phyloP scores from a whole-genome alignment of 2,329 filamentous ascomycete genomes.

The Aspergillus persii region DNA sequence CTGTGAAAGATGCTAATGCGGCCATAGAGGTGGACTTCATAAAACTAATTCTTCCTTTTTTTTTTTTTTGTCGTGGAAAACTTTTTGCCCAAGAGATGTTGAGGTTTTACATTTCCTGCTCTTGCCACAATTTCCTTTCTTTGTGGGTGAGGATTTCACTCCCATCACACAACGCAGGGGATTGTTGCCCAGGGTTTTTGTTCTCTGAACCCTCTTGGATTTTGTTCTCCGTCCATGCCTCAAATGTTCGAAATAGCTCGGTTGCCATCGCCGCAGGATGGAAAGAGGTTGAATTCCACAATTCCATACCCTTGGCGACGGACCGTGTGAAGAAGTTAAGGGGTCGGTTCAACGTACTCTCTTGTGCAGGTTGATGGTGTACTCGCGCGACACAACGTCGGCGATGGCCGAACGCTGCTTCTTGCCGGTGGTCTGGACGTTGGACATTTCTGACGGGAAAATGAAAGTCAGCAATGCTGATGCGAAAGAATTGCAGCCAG shows the following conservation, averaged over 20 bases:
- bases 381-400: conserved; percentile 99
- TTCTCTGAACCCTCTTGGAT: background rate
- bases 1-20: conserved; percentile 27
- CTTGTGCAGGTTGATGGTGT: conserved; percentile 99
- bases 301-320: conserved; percentile 2
- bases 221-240: conserved; percentile 36
- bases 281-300: background rate
- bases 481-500: background rate
- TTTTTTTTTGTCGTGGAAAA: background rate
- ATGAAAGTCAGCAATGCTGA: background rate
- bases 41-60: conserved; percentile 59
- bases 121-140: conserved; percentile 6
- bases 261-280: conserved; percentile 19
- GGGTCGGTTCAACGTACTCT: conserved; percentile 66
- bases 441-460: conserved; percentile 60
- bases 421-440: conserved; percentile 61
- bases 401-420: conserved; percentile 90
- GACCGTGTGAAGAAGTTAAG: conserved; percentile 6
- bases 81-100: background rate
- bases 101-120: background rate
- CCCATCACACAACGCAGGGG: background rate
- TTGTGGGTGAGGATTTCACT: background rate
- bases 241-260: conserved; percentile 17
- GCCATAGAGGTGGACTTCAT: conserved; percentile 66
- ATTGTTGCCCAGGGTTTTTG: background rate